Evolutionary conservation across 2,329 filamentous ascomycete genomes (phyloP).

Genomic region (Sarocladium strictum): DNA sequence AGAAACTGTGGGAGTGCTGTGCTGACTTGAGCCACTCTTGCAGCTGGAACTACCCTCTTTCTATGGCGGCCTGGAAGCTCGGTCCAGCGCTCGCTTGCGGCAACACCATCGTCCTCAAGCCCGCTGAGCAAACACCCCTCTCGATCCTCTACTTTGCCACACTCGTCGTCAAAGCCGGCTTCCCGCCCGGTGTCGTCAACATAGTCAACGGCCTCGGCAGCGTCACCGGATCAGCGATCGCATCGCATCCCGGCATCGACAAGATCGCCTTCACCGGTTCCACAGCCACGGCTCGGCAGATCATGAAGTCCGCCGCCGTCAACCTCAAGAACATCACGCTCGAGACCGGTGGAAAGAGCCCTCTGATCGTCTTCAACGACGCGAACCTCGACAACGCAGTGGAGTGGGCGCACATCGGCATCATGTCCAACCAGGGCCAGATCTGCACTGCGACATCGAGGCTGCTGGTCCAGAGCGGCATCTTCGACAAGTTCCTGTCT

Average conservation of each 20-base stretch:
- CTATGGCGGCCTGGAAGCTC: slow-evolving; percentile 68
- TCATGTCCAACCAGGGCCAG: slow-evolving; percentile 58
- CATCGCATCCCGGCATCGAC: slow-evolving; percentile 56
- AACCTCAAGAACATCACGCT: slow-evolving; percentile 54
- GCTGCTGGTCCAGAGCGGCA: slow-evolving; percentile 51
- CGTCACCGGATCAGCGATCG: slow-evolving; percentile 59
- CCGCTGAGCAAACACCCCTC: slow-evolving; percentile 56
- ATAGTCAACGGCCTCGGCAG: slow-evolving; percentile 61
- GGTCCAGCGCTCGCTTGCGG: slow-evolving; percentile 58
- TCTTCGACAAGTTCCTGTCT: slow-evolving; percentile 57
- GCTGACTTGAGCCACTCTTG: neutral
- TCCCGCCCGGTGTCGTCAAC: slow-evolving; percentile 68
- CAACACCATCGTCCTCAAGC: slow-evolving; percentile 54
- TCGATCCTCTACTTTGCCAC: slow-evolving; percentile 54
- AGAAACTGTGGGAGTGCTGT: too few species aligned
- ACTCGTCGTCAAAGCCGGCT: slow-evolving; percentile 62
- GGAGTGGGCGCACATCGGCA: slow-evolving; percentile 34
- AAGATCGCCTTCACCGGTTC: slow-evolving; percentile 71
- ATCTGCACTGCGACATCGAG: slow-evolving; percentile 56
- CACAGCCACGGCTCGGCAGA: slow-evolving; percentile 58
- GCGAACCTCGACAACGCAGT: slow-evolving; percentile 57
- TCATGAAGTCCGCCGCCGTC: slow-evolving; percentile 60
- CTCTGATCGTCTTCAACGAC: slow-evolving; percentile 52
- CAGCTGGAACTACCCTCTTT: slow-evolving; percentile 62
- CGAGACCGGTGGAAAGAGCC: slow-evolving; percentile 55